Evolutionary conservation across 495 filamentous ascomycete genomes (phyloP).

Genomic region (Lophiotrema nucula): DNA sequence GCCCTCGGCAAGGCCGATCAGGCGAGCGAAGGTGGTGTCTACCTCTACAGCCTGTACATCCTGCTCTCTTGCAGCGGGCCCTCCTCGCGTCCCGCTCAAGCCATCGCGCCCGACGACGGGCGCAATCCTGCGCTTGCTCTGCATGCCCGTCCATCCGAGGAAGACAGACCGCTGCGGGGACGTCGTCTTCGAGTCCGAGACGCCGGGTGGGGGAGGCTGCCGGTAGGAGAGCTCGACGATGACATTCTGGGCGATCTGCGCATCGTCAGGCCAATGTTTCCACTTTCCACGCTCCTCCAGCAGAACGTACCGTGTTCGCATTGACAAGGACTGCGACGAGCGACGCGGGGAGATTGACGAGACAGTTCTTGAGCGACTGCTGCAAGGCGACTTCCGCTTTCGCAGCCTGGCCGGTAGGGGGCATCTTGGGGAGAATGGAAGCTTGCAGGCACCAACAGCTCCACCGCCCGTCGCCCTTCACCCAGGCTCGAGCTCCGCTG

Average conservation of each 20-base stretch:
- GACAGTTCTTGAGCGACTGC: conserved; percentile 79
- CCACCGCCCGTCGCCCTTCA: too few species aligned
- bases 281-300: too few species aligned
- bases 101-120: conserved; percentile 72
- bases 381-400: conserved; percentile 76
- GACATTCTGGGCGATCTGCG: conserved; percentile 86
- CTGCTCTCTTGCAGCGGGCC: conserved; percentile 59
- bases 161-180: conserved; percentile 66
- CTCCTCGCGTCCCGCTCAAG: conserved; percentile 55
- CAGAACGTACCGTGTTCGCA: conserved; percentile 72
- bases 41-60: conserved; percentile 78
- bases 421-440: conserved; percentile 19
- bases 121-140: conserved; percentile 76
- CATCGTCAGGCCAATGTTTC: too few species aligned
- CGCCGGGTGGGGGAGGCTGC: conserved; percentile 32
- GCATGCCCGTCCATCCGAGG: conserved; percentile 95
- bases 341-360: conserved; percentile 88
- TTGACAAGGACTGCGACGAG: conserved; percentile 79
- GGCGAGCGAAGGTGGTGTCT: conserved; percentile 82
- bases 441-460: neutral
- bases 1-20: conserved; percentile 76
- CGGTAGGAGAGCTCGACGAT: conserved; percentile 72
- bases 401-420: conserved; percentile 52
- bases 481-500: conserved; percentile 11
- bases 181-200: conserved; percentile 35